Evolutionary conservation across 2,329 filamentous ascomycete genomes (phyloP), one percentile per base, ranked within the genome.

Genomic region (Arthrobotrys iridis): DNA sequence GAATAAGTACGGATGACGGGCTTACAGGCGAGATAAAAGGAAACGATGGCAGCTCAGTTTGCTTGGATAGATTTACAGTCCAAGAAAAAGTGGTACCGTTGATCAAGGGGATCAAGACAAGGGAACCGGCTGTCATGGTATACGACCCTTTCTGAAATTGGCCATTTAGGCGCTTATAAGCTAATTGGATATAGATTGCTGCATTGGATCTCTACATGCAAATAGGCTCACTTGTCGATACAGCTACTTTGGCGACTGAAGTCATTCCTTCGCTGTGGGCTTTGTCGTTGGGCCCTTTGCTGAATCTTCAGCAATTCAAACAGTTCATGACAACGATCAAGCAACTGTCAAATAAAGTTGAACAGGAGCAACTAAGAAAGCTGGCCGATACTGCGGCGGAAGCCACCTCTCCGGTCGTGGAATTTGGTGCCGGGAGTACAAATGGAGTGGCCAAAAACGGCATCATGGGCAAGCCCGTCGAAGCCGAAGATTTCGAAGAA

Each of bases 61-160:
- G 94, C 2, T 85, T 99, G 26, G 95, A 99, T 84, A 98, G 98
- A 82, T 98, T 95, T 80, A 98, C 95, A 0, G 94, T 99, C 84
- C 95, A 99, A 81, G 95, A 99, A 81, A 98, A 97, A 84, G 91
- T 99, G 33, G 88, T 98, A 0, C 95, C 95, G 0, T 84, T 98
- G 3, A 86, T 99, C 75, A 93, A 92, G 80, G 93, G 86, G 1
- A 98, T 99, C 84, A 98, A 97, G 83, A 99, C 95, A 0, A 98
- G 97, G 81, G 95, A 99, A 81, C 95, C 95, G 0, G 93, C 93
- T 5, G 95, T 99, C 7, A 98, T 98, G 92, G 84, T 84, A 81
- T 84, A 81, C 77, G 82, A 77, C 6, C 13, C 4, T 20, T 26
- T 41, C n/a, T n/a, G n/a, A n/a, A n/a, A n/a, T n/a, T n/a, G n/a